Conservation (phyloP, 768 basidiomycete genomes). For the Collybia sp. region DNA sequence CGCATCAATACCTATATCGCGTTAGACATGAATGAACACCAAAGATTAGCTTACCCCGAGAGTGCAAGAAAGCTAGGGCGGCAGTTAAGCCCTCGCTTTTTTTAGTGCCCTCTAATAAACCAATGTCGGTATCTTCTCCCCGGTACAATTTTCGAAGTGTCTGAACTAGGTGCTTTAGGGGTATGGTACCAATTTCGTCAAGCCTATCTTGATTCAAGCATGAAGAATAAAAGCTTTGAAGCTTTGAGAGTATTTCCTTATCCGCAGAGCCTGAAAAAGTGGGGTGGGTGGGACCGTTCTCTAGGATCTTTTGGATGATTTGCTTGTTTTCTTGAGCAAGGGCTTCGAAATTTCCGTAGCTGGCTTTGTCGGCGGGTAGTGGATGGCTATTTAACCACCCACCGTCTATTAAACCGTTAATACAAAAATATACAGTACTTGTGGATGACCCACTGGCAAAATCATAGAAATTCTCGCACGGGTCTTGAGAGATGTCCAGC, state of each 20-base stretch:
- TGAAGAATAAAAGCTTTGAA: constrained; percentile 68
- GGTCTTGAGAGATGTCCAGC: constrained; percentile 79
- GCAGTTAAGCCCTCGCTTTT: constrained; percentile 65
- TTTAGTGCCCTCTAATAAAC: constrained; percentile 16
- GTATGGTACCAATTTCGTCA: constrained; percentile 66
- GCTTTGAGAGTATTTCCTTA: constrained; percentile 54
- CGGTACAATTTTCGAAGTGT: constrained; percentile 57
- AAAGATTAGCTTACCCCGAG: constrained; percentile 53
- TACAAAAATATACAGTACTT: background rate
- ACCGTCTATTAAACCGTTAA: constrained; percentile 47
- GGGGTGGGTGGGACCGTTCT: constrained; percentile 34
- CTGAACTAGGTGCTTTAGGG: constrained; percentile 63
- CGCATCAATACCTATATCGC: constrained; percentile 59
- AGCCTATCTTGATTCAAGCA: constrained; percentile 80
- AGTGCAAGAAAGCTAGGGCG: constrained; percentile 82
- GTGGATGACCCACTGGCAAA: constrained; percentile 71
- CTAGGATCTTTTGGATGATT: constrained; percentile 69
- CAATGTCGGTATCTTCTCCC: constrained; percentile 33
- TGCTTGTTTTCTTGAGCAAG: constrained; percentile 75
- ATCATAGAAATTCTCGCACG: constrained; percentile 93
- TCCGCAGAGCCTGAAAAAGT: constrained; percentile 37
- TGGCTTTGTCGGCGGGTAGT: constrained; percentile 81
- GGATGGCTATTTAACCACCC: constrained; percentile 85
- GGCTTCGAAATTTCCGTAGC: constrained; percentile 66
- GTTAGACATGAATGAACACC: constrained; percentile 2